phyloP scores from a whole-genome alignment of 1,139 yeast genomes.

The Taphrina flavorubra region DNA sequence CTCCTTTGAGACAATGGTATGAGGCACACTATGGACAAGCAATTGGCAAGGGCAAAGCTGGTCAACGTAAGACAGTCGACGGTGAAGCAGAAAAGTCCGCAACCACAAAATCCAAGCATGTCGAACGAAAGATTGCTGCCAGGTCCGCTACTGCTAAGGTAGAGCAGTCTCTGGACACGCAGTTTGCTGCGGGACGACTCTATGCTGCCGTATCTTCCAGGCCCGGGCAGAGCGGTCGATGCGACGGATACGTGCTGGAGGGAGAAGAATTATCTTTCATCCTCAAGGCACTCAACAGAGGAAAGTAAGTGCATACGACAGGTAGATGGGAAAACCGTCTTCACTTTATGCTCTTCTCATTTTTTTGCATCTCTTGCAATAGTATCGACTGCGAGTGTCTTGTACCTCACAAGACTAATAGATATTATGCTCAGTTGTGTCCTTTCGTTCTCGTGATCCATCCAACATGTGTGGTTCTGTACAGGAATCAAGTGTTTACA shows the following conservation, averaged over 20 bases:
- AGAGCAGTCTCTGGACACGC: conserved; percentile 89
- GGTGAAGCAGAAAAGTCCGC: conserved; percentile 54
- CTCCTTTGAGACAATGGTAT: conserved; percentile 99
- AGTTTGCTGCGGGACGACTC: conserved; percentile 98
- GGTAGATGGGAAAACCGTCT: not conserved
- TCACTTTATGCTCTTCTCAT: not conserved
- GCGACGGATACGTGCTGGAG: conserved; percentile 99
- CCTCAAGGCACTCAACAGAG: conserved; percentile 32
- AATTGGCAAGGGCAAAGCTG: conserved; percentile 71
- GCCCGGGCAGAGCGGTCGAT: conserved; percentile 99
- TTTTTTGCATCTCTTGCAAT: too few relatives aligned
- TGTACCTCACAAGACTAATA: too few relatives aligned
- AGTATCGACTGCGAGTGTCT: too few relatives aligned
- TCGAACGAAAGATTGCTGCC: conserved; percentile 88
- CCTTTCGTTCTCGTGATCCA: too few relatives aligned
- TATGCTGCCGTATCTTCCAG: conserved; percentile 98
- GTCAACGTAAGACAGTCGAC: conserved; percentile 52
- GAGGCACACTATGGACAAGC: conserved; percentile 97
- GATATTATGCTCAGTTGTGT: too few relatives aligned
- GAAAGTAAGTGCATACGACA: conserved; percentile 1
- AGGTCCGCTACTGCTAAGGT: conserved; percentile 85
- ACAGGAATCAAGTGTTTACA: too few relatives aligned
- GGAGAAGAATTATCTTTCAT: conserved; percentile 82
- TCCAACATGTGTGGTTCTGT: too few relatives aligned
- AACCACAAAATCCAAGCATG: conserved; percentile 71